Percentiles rank a stretch among this genome's conserved stretches.
phyloP scores from a whole-genome alignment of 1,284 basidiomycete species.

The Irpex sp. region DNA sequence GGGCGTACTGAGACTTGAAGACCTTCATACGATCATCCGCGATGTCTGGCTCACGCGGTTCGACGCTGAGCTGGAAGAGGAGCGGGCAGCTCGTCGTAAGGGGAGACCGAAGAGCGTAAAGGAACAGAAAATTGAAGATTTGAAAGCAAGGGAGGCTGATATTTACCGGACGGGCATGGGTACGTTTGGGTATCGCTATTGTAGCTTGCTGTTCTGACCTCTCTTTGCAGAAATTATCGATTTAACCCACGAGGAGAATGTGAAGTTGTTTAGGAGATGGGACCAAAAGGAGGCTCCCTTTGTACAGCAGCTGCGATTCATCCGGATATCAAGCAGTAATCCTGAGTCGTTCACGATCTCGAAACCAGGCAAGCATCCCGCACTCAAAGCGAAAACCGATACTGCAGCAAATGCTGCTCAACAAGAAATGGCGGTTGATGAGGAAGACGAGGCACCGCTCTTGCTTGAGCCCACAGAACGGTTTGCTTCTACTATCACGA shows the following conservation, averaged over 20 bases:
- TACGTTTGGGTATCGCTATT: slow-evolving; percentile 32
- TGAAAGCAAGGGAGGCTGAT: slow-evolving; percentile 64
- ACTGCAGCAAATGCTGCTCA: neutral
- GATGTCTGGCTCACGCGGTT: slow-evolving; percentile 76
- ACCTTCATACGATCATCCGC: slow-evolving; percentile 64
- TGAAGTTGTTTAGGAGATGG: slow-evolving; percentile 74
- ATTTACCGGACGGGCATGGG: slow-evolving; percentile 83
- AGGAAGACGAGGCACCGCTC: slow-evolving; percentile 26
- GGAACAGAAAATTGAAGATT: slow-evolving; percentile 71
- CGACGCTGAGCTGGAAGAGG: slow-evolving; percentile 64
- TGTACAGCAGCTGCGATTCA: slow-evolving; percentile 71
- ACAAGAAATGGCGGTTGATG: slow-evolving; percentile 28
- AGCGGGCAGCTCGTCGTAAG: slow-evolving; percentile 61
- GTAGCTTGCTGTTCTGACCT: slow-evolving; percentile 5
- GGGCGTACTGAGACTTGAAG: slow-evolving; percentile 59
- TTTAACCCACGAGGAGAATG: slow-evolving; percentile 71
- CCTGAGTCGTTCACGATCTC: slow-evolving; percentile 49
- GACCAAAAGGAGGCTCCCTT: slow-evolving; percentile 73
- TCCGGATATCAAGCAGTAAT: slow-evolving; percentile 62
- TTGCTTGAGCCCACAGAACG: slow-evolving; percentile 30
- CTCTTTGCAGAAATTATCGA: slow-evolving; percentile 71
- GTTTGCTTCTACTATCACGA: slow-evolving; percentile 40
- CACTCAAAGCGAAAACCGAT: slow-evolving; percentile 21
- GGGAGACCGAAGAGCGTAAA: slow-evolving; percentile 76
- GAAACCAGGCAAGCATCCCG: slow-evolving; percentile 53